Conservation (phyloP, 768 basidiomycete species). For the Calocera cornea region DNA sequence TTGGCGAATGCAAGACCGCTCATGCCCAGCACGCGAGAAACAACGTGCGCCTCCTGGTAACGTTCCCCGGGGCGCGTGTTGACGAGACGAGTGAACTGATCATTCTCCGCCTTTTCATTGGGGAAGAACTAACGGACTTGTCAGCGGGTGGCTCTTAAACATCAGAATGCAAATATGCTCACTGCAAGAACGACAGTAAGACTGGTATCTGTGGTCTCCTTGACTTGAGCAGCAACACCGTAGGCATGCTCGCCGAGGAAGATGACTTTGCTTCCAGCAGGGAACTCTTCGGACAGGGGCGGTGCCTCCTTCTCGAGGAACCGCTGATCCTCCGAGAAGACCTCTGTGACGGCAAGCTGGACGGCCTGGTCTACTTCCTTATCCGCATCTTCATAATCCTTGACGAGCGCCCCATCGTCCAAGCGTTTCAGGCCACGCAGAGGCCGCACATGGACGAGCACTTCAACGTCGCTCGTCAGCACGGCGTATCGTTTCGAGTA, state of each 20-base stretch:
- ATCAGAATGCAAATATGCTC: constrained; percentile 16
- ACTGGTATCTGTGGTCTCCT: constrained; percentile 49
- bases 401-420: constrained; percentile 81
- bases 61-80: constrained; percentile 32
- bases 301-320: constrained; percentile 71
- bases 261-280: constrained; percentile 79
- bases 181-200: constrained; percentile 84
- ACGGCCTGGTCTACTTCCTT: constrained; percentile 78
- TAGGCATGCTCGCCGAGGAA: constrained; percentile 93
- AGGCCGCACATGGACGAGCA: constrained; percentile 77
- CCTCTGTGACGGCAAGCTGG: constrained; percentile 70
- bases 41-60: constrained; percentile 71
- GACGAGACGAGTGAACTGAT: constrained; percentile 61
- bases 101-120: constrained; percentile 64
- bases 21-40: constrained; percentile 58
- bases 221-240: constrained; percentile 88
- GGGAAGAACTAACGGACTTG: constrained; percentile 58
- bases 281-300: constrained; percentile 76
- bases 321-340: constrained; percentile 79
- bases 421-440: constrained; percentile 84
- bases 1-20: constrained; percentile 70
- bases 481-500: constrained; percentile 88
- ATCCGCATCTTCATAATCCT: constrained; percentile 76
- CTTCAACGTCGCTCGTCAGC: constrained; percentile 64
- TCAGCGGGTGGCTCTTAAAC: not conserved